These are phyloP conservation scores for Trifolium repens DNA, from an alignment of 306 rosid genomes.

Conservation along the genomic window DNA sequence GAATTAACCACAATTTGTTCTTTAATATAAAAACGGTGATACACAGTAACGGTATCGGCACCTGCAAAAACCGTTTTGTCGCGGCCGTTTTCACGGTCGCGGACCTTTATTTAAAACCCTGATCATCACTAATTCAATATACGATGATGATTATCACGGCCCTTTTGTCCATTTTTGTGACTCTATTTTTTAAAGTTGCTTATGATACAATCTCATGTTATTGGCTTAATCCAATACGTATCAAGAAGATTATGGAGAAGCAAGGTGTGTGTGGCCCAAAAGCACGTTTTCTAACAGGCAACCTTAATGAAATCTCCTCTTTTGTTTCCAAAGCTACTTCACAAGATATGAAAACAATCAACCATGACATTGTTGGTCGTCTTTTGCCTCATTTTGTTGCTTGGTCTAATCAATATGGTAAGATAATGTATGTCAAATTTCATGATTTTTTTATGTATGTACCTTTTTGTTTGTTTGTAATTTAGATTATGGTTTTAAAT, in stretches of 20 bases:
- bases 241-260: slow-evolving; percentile 68
- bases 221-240: slow-evolving; percentile 67
- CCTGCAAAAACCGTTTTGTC: no score
- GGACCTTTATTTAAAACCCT: no score
- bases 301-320: slow-evolving; percentile 61
- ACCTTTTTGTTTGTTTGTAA: neutral
- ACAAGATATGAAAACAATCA: slow-evolving; percentile 67
- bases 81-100: no score
- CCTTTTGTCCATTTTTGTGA: slow-evolving; percentile 42
- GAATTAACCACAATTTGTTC: no score
- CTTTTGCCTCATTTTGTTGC: slow-evolving; percentile 82
- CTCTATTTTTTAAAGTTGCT: slow-evolving; percentile 44
- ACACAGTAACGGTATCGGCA: no score
- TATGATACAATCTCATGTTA: slow-evolving; percentile 65
- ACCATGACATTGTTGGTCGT: slow-evolving; percentile 82
- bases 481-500: neutral
- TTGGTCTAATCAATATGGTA: slow-evolving; percentile 83
- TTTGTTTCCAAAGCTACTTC: slow-evolving; percentile 60
- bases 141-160: slow-evolving; percentile 43
- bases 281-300: slow-evolving; percentile 67
- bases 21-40: no score
- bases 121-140: neutral
- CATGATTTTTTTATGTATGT: neutral
- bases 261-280: slow-evolving; percentile 93
- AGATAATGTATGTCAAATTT: neutral